Conservation (phyloP, 2,329 filamentous ascomycete genomes). For the Venturia aucupariae region DNA sequence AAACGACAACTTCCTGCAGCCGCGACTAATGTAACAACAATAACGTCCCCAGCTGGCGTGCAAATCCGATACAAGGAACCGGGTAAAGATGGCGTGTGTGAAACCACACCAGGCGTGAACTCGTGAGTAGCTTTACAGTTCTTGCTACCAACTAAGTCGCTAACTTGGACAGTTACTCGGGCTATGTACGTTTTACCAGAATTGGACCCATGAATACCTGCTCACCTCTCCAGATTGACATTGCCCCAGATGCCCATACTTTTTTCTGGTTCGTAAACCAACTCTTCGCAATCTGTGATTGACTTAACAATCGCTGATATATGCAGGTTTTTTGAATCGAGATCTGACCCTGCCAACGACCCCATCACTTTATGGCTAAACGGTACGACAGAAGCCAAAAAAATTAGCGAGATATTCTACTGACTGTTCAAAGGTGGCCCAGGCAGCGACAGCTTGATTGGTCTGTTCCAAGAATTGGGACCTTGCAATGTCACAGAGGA, state of each 20-base stretch:
- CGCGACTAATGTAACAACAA: slow-evolving; percentile 35
- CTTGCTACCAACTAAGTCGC: neutral
- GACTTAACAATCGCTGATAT: neutral
- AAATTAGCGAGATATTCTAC: slow-evolving; percentile 21
- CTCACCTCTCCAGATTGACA: slow-evolving; percentile 19
- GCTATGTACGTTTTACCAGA: slow-evolving; percentile 24
- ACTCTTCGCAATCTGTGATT: neutral
- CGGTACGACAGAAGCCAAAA: slow-evolving; percentile 43
- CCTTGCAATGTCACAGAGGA: slow-evolving; percentile 33
- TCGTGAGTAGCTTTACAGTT: slow-evolving; percentile 19
- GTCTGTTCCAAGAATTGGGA: slow-evolving; percentile 24
- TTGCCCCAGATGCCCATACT: slow-evolving; percentile 28
- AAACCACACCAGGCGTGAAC: slow-evolving; percentile 44
- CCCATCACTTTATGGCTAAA: slow-evolving; percentile 46
- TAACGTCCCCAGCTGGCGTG: slow-evolving; percentile 36
- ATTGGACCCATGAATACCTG: slow-evolving; percentile 30
- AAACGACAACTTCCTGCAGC: slow-evolving; percentile 26
- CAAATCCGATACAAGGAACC: slow-evolving; percentile 43
- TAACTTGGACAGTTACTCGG: neutral
- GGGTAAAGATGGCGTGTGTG: slow-evolving; percentile 38
- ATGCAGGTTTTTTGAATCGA: slow-evolving; percentile 37
- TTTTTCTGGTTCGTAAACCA: slow-evolving; percentile 34
- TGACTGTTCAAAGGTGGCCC: slow-evolving; percentile 41
- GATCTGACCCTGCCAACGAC: slow-evolving; percentile 37
- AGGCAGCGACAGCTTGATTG: neutral